Conservation (phyloP, 148 eudicot genomes). For the Fallopia convolvulus region DNA sequence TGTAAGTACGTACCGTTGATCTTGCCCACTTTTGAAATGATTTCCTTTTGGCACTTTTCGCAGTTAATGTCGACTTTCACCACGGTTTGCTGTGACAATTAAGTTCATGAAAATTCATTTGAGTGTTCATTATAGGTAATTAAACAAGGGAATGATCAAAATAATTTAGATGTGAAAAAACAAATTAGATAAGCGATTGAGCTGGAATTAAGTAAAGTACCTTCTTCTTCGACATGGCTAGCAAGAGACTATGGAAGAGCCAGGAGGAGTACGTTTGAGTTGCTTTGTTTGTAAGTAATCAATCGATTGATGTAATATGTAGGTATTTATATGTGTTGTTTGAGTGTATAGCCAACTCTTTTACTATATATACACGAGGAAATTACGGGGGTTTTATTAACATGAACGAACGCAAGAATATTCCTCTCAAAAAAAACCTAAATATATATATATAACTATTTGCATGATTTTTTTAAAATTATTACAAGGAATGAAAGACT, state of each 20-base stretch:
- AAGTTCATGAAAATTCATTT: no score
- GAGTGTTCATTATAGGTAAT: no score
- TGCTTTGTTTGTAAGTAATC: background rate
- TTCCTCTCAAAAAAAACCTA: no score
- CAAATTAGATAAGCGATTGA: background rate
- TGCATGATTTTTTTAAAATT: no score
- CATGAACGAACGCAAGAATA: background rate
- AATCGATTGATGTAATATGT: background rate
- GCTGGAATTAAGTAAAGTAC: background rate
- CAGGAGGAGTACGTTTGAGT: background rate
- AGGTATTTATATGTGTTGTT: background rate
- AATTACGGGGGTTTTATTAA: no score
- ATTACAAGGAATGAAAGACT: background rate
- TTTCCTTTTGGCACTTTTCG: constrained; percentile 6
- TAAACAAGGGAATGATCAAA: background rate
- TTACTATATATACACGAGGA: no score
- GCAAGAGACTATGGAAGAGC: background rate
- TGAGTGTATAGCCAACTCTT: background rate
- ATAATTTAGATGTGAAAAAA: background rate
- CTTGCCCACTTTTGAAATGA: constrained; percentile 5
- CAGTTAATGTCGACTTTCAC: constrained; percentile 2
- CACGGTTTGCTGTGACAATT: constrained; percentile 8
- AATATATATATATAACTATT: no score
- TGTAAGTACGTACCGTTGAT: constrained; percentile 5
- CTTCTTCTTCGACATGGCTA: constrained; percentile 13